A percentile compares a stretch with the other conserved stretches of the same genome.
phyloP scores from a whole-genome alignment of 805 yeast genomes.

The Candida insectalens region DNA sequence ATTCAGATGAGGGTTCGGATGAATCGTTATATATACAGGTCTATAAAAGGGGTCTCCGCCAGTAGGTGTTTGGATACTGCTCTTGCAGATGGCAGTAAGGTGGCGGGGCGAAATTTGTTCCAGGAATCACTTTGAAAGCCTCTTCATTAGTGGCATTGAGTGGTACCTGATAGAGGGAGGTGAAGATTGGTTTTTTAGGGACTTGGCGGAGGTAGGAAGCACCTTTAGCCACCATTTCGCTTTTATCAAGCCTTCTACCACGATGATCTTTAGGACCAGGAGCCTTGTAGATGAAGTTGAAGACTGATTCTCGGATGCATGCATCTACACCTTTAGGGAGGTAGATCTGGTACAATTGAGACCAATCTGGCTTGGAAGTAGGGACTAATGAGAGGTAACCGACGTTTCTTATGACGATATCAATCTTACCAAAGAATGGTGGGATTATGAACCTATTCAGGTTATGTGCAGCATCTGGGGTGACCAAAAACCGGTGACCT shows the following conservation, averaged over 20 bases:
- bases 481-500: constrained; percentile 11
- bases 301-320: constrained; percentile 32
- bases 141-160: constrained; percentile 6
- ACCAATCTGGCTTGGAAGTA: constrained; percentile 31
- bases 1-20: no score
- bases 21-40: no score
- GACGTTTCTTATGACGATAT: constrained; percentile 52
- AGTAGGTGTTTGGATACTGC: constrained; percentile 17
- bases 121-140: constrained; percentile 10
- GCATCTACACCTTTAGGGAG: constrained; percentile 48
- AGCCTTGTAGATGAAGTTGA: constrained; percentile 18
- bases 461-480: constrained; percentile 18
- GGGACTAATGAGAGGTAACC: constrained; percentile 56
- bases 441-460: constrained; percentile 46
- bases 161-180: constrained; percentile 14
- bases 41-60: constrained; percentile 10
- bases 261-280: constrained; percentile 8
- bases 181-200: constrained; percentile 14
- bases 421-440: constrained; percentile 61
- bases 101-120: neutral
- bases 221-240: constrained; percentile 8
- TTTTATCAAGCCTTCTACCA: constrained; percentile 10
- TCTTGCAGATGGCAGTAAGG: constrained; percentile 6
- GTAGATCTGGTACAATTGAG: constrained; percentile 35
- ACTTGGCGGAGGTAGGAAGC: constrained; percentile 6